Evolutionary conservation across 306 rosid genomes (phyloP).

Genomic region (Sechiopsis laciniata): DNA sequence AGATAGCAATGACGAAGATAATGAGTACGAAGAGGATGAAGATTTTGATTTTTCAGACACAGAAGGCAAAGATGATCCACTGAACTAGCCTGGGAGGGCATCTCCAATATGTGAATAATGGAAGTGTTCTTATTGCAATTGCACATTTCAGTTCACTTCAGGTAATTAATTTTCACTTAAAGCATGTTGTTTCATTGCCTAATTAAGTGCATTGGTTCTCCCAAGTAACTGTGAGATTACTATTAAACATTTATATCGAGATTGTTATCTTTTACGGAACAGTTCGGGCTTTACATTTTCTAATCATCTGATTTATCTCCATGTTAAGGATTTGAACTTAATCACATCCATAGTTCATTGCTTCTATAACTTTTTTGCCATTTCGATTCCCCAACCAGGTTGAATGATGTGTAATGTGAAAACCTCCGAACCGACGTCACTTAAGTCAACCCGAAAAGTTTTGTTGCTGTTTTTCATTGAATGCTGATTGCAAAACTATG

Average conservation of each 20-base stretch:
- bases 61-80: not conserved
- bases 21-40: conserved; percentile 24
- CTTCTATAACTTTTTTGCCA: not conserved
- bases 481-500: not conserved
- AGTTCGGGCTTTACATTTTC: not conserved
- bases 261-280: not conserved
- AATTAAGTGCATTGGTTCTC: not conserved
- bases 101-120: not conserved
- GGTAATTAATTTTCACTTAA: not conserved
- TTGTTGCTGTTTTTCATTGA: not conserved
- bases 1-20: conserved; percentile 21
- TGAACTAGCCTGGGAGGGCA: not conserved
- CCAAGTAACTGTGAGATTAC: not conserved
- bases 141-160: conserved; percentile 2
- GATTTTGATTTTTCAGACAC: conserved; percentile 10
- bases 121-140: conserved; percentile 8
- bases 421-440: not conserved
- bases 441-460: not conserved
- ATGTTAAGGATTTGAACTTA: conserved; percentile 7
- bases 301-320: not conserved
- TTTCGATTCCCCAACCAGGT: conserved; percentile 1
- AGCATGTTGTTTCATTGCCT: not conserved
- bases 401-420: not conserved
- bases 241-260: not conserved
- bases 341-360: not conserved